Evolutionary conservation across 2,329 filamentous ascomycete genomes (phyloP).

Genomic region (Alternaria postmessia): DNA sequence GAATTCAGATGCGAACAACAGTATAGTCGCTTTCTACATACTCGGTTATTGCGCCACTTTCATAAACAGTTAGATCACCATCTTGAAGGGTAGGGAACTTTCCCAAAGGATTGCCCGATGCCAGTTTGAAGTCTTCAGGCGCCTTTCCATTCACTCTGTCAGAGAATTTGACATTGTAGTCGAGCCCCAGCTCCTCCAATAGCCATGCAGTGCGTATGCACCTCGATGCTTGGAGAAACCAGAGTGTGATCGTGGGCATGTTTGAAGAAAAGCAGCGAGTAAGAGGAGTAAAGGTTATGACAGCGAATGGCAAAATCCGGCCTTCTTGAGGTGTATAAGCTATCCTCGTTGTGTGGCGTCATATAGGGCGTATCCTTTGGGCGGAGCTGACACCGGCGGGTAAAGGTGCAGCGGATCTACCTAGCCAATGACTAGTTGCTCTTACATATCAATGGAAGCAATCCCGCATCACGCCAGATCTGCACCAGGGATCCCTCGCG

Average conservation of each 20-base stretch:
- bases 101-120: constrained; percentile 53
- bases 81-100: constrained; percentile 58
- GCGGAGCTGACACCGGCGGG: neutral
- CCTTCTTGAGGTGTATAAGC: neutral
- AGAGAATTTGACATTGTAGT: neutral
- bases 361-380: neutral
- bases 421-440: neutral
- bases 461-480: too few species aligned
- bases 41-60: neutral
- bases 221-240: constrained; percentile 58
- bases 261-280: neutral
- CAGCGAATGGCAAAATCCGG: neutral
- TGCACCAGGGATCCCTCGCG: too few species aligned
- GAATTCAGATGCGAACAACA: neutral
- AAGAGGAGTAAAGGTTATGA: neutral
- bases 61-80: constrained; percentile 41
- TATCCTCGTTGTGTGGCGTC: neutral
- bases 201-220: constrained; percentile 58
- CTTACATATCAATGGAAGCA: neutral
- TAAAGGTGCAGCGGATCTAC: neutral
- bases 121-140: constrained; percentile 54
- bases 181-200: constrained; percentile 53
- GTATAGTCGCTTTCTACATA: neutral
- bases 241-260: constrained; percentile 51
- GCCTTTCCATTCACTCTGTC: constrained; percentile 26